phyloP scores from a whole-genome alignment of 768 basidiomycete species.

The Pisolithus albus region DNA sequence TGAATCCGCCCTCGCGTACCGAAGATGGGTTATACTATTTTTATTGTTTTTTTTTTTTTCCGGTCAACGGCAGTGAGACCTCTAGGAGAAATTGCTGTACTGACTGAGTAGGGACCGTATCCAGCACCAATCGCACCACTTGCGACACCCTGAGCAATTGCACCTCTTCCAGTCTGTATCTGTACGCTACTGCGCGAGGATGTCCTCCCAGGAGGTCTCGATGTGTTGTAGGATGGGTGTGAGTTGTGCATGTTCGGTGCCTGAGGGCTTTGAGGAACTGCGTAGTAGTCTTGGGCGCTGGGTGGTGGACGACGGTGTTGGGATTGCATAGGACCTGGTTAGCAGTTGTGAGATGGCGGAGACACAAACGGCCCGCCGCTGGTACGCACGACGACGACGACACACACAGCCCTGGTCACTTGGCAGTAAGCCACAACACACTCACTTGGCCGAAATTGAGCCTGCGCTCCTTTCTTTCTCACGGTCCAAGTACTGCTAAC shows the following conservation, averaged over 20 bases:
- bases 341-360: slow-evolving; percentile 5
- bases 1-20: slow-evolving; percentile 36
- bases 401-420: not conserved
- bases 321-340: slow-evolving; percentile 22
- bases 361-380: slow-evolving; percentile 7
- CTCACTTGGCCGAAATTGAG: not conserved
- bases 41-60: not conserved
- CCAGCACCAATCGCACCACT: slow-evolving; percentile 70
- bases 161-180: slow-evolving; percentile 37
- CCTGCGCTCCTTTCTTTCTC: not conserved
- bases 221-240: slow-evolving; percentile 13
- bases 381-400: slow-evolving; percentile 8
- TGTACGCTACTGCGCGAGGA: slow-evolving; percentile 21
- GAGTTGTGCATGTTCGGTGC: slow-evolving; percentile 28
- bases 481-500: not conserved
- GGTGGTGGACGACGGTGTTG: slow-evolving; percentile 37
- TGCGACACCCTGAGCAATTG: slow-evolving; percentile 73
- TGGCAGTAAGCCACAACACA: not conserved
- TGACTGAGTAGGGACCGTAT: slow-evolving; percentile 84
- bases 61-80: not conserved
- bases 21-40: slow-evolving; percentile 53
- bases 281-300: slow-evolving; percentile 51
- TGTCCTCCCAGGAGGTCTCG: slow-evolving; percentile 22
- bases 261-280: slow-evolving; percentile 51
- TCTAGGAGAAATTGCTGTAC: slow-evolving; percentile 19